Evolutionary conservation across 2,329 filamentous ascomycete species (phyloP), one percentile per base, ranked within the genome.

Genomic region (Aspergillus pseudonomiae): DNA sequence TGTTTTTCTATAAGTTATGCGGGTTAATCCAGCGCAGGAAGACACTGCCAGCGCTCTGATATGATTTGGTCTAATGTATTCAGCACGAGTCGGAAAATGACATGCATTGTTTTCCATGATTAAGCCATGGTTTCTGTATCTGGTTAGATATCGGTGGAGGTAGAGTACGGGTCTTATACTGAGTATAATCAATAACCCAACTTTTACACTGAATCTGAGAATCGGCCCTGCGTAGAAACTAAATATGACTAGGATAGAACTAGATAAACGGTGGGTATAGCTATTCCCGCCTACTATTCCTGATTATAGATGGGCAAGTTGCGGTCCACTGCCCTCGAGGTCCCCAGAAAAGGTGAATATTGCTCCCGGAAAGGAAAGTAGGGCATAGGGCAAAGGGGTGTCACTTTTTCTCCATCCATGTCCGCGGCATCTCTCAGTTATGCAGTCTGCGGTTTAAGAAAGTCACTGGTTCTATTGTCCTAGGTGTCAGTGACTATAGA

Each of bases 311-410:
- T 28, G 26, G 46, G 46, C 46, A 30, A 28, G 30, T 28, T 26
- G 46, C 14, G 30, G 21, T 14, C 30, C 26, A 30, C 16, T 30
- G 46, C 21, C 46, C 46, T 50, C 26, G 46, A 30, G 46, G 46
- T 50, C 26, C 46, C 19, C 48, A 52, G 9, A 41, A 10, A 21
- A 21, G 10, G 30, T 6, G 11, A 34, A 16, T 21, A 19, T 34
- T 24, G 16, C 14, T 57, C 71, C 71, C 26, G 63, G 71, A 72
- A 39, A 59, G 71, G 74, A 70, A 77, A 67, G 19, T 78, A 79
- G 77, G 77, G 77, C 68, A 74, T 78, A 79, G 77, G 77, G 77
- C 72, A 77, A 46, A 36, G 34, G 34, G 57, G 57, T 68, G 71
- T 73, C 70, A 71, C 67, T 73, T 75, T 73, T 76, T 72, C 69